Evolutionary conservation across 2,329 filamentous ascomycete species (phyloP), one percentile per base, ranked within the genome.

Genomic region (Capronia americana): DNA sequence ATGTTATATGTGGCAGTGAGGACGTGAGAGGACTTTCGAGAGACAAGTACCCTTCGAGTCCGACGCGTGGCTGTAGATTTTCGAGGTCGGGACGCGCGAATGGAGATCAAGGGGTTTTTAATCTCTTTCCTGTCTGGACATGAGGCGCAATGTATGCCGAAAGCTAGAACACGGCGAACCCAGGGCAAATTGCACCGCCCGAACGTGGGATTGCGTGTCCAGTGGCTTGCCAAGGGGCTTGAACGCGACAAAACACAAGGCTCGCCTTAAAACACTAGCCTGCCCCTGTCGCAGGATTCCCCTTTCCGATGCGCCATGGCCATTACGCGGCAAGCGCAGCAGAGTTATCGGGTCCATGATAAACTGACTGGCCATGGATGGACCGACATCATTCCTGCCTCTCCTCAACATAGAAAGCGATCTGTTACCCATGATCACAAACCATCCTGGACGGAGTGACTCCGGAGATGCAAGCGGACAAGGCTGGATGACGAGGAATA

Each of bases 211-310:
- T 57, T 65, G 61, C 65, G 65, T 55, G 66, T 65, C 51, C 4
- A 14, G 56, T 64, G 63, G 66, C 63, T 69, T 69, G 66, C 66
- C 63, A 69, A 65, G 66, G 56, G 44, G 48, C 63, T 41, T 41
- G 17, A 46, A 41, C n/a, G n/a, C n/a, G 30, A 32, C 38, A 26
- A 46, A 11, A 2, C 34, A 56, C 53, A 48, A 56, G 23, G 51
- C 50, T 32, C 24, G 51, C 38, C 38, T 54, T 34, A 20, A 56
- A 56, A 62, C 51, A 48, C 60, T 41, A 56, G 41, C 38, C 34
- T n/a, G 20, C 60, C 60, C 60, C 51, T 62, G 60, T 62, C 34
- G 23, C 28, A 62, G 34, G 34, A 56, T 34, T 48, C 34, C 11
- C 34, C 7, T 41, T 28, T 44, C 28, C 26, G 24, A 51, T 17